Conservation (phyloP, 345 rosid species). For the Sonneratia caseolaris region DNA sequence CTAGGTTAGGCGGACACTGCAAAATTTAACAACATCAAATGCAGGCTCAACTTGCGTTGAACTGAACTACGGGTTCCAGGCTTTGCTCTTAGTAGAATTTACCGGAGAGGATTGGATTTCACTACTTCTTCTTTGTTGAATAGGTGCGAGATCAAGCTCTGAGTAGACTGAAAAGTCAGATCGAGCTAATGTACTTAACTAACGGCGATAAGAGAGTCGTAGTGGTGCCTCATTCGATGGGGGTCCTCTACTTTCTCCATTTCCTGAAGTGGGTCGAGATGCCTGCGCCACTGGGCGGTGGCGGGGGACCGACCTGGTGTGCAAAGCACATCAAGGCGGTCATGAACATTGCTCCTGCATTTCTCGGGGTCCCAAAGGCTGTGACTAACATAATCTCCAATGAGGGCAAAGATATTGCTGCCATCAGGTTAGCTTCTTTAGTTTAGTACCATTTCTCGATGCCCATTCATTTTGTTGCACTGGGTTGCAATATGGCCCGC, state of each 20-base stretch:
- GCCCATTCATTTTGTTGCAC: background rate
- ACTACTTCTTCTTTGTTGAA: background rate
- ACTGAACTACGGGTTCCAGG: background rate
- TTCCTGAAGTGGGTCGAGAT: slow-evolving; percentile 80
- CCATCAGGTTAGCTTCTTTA: slow-evolving; percentile 31
- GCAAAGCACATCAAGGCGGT: slow-evolving; percentile 57
- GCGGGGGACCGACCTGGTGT: slow-evolving; percentile 62
- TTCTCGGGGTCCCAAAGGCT: slow-evolving; percentile 61
- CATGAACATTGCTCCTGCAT: slow-evolving; percentile 59
- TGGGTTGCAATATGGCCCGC: background rate
- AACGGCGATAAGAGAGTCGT: slow-evolving; percentile 61
- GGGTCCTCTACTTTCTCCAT: slow-evolving; percentile 64
- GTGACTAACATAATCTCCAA: slow-evolving; percentile 46
- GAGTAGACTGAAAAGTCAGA: slow-evolving; percentile 66
- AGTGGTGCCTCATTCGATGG: slow-evolving; percentile 82
- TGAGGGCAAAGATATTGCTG: slow-evolving; percentile 49
- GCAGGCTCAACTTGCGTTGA: no score
- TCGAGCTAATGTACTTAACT: slow-evolving; percentile 53
- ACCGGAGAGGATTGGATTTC: background rate
- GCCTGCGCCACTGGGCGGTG: slow-evolving; percentile 48
- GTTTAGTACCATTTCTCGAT: background rate
- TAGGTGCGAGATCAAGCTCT: slow-evolving; percentile 67
- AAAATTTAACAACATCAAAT: no score
- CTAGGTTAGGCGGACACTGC: no score
- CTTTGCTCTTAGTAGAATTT: background rate